Conservation (phyloP, 768 basidiomycete genomes). For the Phylloporus rhodoxanthus region DNA sequence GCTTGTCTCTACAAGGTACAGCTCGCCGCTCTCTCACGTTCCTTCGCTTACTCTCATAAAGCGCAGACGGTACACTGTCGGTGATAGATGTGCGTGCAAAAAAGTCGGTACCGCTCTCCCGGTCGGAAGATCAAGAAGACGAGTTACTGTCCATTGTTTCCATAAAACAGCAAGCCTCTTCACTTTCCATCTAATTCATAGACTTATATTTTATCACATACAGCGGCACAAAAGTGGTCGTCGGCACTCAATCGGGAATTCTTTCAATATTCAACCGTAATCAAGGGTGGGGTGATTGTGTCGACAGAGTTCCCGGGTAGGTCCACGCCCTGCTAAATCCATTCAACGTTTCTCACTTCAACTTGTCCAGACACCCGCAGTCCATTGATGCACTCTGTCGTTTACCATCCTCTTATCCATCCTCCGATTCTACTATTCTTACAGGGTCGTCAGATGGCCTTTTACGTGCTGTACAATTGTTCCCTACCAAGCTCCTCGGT, state of each 20-base stretch:
- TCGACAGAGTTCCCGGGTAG: conserved; percentile 84
- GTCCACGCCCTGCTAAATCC: conserved; percentile 16
- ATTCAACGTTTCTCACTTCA: conserved; percentile 8
- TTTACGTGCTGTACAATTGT: conserved; percentile 77
- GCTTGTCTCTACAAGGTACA: conserved; percentile 79
- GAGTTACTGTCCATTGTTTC: conserved; percentile 81
- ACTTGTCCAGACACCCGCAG: conserved; percentile 68
- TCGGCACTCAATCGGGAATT: conserved; percentile 87
- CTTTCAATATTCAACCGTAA: conserved; percentile 84
- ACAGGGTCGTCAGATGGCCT: conserved; percentile 92
- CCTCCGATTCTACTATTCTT: conserved; percentile 64
- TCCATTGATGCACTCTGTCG: conserved; percentile 84
- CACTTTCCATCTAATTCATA: neutral
- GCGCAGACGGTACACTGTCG: conserved; percentile 89
- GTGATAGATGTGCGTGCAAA: conserved; percentile 88
- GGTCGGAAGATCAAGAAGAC: conserved; percentile 95
- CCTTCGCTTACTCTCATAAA: conserved; percentile 26
- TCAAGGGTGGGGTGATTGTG: conserved; percentile 88
- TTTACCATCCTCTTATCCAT: conserved; percentile 56
- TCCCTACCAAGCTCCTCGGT: conserved; percentile 86
- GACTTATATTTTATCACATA: neutral
- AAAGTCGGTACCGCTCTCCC: conserved; percentile 67
- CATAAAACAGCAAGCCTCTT: conserved; percentile 63
- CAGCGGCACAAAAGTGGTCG: conserved; percentile 75
- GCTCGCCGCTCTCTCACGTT: neutral